Percentiles rank a stretch among this genome's conserved stretches.
phyloP scores from a whole-genome alignment of 192 early-diverging fungal species.

The Endogone sp. region DNA sequence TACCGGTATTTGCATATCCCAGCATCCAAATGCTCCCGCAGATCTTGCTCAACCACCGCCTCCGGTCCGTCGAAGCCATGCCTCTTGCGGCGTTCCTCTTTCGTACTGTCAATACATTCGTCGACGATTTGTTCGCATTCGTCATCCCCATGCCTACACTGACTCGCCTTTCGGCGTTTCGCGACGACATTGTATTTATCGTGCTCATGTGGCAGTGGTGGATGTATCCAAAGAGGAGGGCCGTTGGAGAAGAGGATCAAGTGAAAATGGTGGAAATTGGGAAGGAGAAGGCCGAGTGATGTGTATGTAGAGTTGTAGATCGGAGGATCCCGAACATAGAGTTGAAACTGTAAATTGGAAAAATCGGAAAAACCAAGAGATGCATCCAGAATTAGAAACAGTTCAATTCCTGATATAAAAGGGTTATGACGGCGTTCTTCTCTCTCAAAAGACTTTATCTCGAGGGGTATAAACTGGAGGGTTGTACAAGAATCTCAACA shows the following conservation, averaged over 20 bases:
- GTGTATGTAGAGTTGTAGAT: too few relatives aligned
- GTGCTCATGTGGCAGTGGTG: conserved; percentile 51
- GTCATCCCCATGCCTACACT: conserved; percentile 54
- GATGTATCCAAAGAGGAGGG: conserved; percentile 22
- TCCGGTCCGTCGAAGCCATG: conserved; percentile 51
- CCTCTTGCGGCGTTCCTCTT: conserved; percentile 51
- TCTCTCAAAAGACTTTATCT: too few relatives aligned
- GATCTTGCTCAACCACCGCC: conserved; percentile 53
- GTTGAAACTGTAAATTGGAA: too few relatives aligned
- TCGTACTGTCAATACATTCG: conserved; percentile 48
- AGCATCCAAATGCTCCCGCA: conserved; percentile 52
- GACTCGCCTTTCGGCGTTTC: conserved; percentile 49
- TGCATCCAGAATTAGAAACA: too few relatives aligned
- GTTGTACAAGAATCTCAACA: too few relatives aligned
- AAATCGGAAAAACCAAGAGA: too few relatives aligned
- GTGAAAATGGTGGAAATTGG: conserved; percentile 4
- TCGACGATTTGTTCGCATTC: conserved; percentile 58
- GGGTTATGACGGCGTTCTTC: too few relatives aligned
- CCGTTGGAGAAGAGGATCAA: not conserved
- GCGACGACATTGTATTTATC: conserved; percentile 52
- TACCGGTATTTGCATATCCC: too few relatives aligned
- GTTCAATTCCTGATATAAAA: too few relatives aligned
- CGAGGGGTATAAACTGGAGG: too few relatives aligned
- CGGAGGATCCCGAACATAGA: too few relatives aligned
- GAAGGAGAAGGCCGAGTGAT: too few relatives aligned